Conservation (phyloP, 2,329 filamentous ascomycete genomes). For the Colletotrichum nymphaeae region DNA sequence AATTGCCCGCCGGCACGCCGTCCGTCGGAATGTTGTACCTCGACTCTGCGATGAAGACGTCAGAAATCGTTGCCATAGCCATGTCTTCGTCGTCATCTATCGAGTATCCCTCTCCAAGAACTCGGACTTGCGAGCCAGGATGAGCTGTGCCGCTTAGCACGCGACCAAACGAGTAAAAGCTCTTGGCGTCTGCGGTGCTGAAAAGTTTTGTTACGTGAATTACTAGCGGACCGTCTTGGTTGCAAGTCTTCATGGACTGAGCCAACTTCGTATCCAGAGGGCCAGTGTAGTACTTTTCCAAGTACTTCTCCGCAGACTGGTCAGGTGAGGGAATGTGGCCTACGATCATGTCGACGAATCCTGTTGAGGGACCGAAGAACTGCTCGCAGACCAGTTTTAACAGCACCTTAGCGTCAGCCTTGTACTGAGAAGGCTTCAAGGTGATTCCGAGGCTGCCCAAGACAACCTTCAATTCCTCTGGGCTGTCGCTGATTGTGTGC, state of each 20-base stretch:
- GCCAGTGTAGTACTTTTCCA: constrained; percentile 93
- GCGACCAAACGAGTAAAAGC: constrained; percentile 89
- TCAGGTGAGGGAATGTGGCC: constrained; percentile 89
- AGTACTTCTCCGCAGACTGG: constrained; percentile 78
- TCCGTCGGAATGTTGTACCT: constrained; percentile 93
- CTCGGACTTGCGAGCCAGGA: constrained; percentile 84
- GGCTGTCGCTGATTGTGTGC: constrained; percentile 91
- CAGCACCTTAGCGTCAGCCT: constrained; percentile 87
- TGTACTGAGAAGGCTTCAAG: constrained; percentile 93
- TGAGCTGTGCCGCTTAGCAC: constrained; percentile 92
- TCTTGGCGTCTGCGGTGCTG: constrained; percentile 89
- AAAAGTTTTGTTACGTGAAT: constrained; percentile 94
- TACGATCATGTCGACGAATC: constrained; percentile 96
- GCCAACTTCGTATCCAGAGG: constrained; percentile 86
- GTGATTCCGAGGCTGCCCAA: constrained; percentile 83
- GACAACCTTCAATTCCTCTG: constrained; percentile 84
- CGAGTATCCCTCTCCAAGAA: constrained; percentile 95
- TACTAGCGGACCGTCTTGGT: constrained; percentile 92
- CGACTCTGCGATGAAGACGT: constrained; percentile 92
- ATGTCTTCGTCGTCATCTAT: constrained; percentile 98
- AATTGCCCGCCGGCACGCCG: constrained; percentile 92
- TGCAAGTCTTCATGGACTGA: constrained; percentile 81
- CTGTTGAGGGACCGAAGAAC: constrained; percentile 90
- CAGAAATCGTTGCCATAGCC: constrained; percentile 84
- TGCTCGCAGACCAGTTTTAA: constrained; percentile 92